Evolutionary conservation across 1,139 yeast species (phyloP), one percentile per base, ranked within the genome.

Genomic region (Casaregolazyma lundiana): DNA sequence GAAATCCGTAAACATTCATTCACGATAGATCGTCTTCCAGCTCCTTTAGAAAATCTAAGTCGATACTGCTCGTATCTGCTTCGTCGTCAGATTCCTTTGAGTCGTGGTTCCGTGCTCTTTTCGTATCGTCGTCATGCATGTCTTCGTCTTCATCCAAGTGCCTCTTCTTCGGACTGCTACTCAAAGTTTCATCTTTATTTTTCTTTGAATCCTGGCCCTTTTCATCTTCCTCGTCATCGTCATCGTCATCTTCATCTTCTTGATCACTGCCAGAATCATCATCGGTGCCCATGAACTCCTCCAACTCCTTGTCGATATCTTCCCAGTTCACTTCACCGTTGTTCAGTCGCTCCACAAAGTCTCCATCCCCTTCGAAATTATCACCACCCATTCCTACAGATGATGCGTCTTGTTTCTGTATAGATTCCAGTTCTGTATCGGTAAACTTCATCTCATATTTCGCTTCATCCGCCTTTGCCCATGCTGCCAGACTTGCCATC

Each of bases 401-500:
- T 6, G 20, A 21, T 15, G 45, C 29, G 26, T 37, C 43, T 22
- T 18, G 26, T 21, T 7, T 39, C 29, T 16, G 42, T n/a, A 24
- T 35, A 30, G 26, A 43, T 36, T 40, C 49, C 18, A 44, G 36
- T 34, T 51, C 43, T 16, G 41, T 39, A 18, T 34, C 40, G 18
- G 35, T 37, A n/a, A 47, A 40, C 24, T 70, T 66, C n/a, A 89
- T 68, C 43, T 73, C 65, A 61, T 73, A 89, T 6, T 76, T 78
- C 2, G 64, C 70, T 57, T 85, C 95, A 24, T 82, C 80, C 0
- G 81, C 81, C 45, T 76, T 77, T 44, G 71, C 70, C 97, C 98
- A 92, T 16, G 74, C 67, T 13, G 89, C 81, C 53, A 92, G 72
- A 62, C 96, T 86, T 19, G 85, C 82, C 68, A 89, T 89, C 3